These are phyloP conservation scores for Naganishia randhawae DNA, from an alignment of 768 basidiomycete species.

Conservation along the genomic window DNA sequence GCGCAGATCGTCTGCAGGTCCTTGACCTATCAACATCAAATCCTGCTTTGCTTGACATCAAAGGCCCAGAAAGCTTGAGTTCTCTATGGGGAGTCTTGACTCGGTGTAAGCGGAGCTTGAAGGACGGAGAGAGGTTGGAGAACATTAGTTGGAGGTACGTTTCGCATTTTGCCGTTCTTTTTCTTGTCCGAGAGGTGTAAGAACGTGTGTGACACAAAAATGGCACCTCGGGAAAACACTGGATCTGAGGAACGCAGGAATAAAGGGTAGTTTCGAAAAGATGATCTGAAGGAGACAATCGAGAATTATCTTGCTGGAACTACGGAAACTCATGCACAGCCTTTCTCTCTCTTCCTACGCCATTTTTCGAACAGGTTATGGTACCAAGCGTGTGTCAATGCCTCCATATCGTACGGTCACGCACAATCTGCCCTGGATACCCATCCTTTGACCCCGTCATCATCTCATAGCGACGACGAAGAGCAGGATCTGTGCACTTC, in stretches of 20 bases:
- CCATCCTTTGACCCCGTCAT: not conserved
- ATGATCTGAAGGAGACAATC: not conserved
- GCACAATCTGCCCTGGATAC: conserved; percentile 4
- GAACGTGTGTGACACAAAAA: not conserved
- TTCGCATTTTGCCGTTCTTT: not conserved
- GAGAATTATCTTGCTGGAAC: not conserved
- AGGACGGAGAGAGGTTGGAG: conserved; percentile 29
- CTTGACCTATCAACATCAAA: conserved; percentile 14
- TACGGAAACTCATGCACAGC: not conserved
- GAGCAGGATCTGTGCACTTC: not conserved
- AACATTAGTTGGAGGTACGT: conserved; percentile 31
- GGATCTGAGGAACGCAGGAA: too few relatives aligned
- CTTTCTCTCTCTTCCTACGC: not conserved
- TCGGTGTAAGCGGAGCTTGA: conserved; percentile 24
- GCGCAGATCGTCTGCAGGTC: not conserved
- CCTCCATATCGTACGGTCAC: conserved; percentile 13
- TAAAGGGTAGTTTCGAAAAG: too few relatives aligned
- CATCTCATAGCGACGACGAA: not conserved
- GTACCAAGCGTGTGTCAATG: conserved; percentile 31
- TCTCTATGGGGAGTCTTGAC: conserved; percentile 29
- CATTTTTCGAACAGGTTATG: conserved; percentile 13
- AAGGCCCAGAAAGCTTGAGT: conserved; percentile 27
- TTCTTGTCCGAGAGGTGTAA: not conserved
- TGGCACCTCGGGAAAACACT: too few relatives aligned
- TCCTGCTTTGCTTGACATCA: conserved; percentile 15